Base-by-base conservation (phyloP, 2,329 filamentous ascomycete species). In the Penicillium brasilianum region DNA sequence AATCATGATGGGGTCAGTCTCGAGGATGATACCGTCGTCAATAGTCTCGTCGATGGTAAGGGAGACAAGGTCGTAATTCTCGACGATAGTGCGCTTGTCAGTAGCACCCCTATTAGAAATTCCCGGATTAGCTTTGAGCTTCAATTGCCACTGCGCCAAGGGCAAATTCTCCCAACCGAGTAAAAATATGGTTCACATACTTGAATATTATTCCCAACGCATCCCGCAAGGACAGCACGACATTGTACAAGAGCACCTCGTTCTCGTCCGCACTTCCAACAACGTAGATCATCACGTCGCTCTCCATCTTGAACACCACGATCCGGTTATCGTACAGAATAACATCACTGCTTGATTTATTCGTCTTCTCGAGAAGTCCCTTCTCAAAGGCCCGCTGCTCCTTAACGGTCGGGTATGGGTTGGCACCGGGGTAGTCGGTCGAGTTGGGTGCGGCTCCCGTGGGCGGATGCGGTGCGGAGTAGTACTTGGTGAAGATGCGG, bases 381-480 rank as follows among this genome's bases (percentile, higher is more conserved):
- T 97, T 97, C 80, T 99, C 95, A 74, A 99, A 99, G 1, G 91
- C 86, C 79, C 96, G 97, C 81, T 99, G 95, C 71, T 96, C 88
- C 83, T 97, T 97, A 58, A 95, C 80, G 60, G 92, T 92, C 61
- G 91, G 84, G 79, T 97, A 98, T 22, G 93, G 92, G 75, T 90
- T 92, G 66, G 85, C 85, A 72, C 85, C 85, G 49, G 85, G 85
- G 71, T 84, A 86, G 73, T 85, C 81, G 69, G 80, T 81, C 55
- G 85, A 81, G 69, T 86, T 83, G 67, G 83, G 81, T 59, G 84
- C 78, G 60, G 79, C 77, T 70, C 82, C 82, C 82, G 90, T 78
- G 77, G 90, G 82, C 78, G 82, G 78, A 75, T 91, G 89, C 61
- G 89, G 89, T 66, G 88, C 84, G 64, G 83, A 84, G 84, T 94